Percentiles rank a stretch among this genome's conserved stretches.
phyloP scores from a whole-genome alignment of 1,139 yeast genomes.

The Diutina sp. region DNA sequence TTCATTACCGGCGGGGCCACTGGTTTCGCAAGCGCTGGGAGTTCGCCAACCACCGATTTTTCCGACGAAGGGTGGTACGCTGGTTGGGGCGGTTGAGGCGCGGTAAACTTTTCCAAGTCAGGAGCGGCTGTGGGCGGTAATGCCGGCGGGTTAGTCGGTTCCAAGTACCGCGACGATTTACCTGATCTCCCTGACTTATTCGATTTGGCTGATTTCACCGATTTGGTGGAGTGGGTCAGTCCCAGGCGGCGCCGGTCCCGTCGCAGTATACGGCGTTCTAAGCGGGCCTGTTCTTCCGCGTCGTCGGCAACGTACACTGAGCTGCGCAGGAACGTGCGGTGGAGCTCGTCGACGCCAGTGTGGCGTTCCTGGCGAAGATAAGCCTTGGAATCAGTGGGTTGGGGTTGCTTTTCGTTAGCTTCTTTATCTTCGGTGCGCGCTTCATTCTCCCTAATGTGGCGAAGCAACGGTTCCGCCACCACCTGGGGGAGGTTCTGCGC shows the following conservation, averaged over 20 bases:
- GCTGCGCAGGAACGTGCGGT: background rate
- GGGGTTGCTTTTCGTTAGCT: background rate
- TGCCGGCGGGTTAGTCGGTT: background rate
- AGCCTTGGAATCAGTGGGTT: background rate
- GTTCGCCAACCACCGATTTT: background rate
- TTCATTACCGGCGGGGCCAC: background rate
- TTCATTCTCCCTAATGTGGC: background rate
- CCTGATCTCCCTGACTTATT: background rate
- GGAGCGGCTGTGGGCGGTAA: background rate
- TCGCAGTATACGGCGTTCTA: background rate
- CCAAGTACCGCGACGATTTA: background rate
- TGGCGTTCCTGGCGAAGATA: background rate
- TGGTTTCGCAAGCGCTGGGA: background rate
- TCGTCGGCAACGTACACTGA: background rate
- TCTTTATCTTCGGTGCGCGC: background rate
- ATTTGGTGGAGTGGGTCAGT: background rate
- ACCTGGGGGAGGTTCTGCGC: slow-evolving; percentile 28
- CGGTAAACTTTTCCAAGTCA: background rate
- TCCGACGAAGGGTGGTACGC: background rate
- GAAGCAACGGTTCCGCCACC: background rate
- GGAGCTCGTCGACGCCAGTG: background rate
- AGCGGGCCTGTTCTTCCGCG: background rate
- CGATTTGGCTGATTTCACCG: background rate
- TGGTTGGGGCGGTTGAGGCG: background rate
- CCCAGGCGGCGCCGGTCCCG: background rate